phyloP scores from a whole-genome alignment of 140 eudicot genomes.

The Oenanthe javanica region DNA sequence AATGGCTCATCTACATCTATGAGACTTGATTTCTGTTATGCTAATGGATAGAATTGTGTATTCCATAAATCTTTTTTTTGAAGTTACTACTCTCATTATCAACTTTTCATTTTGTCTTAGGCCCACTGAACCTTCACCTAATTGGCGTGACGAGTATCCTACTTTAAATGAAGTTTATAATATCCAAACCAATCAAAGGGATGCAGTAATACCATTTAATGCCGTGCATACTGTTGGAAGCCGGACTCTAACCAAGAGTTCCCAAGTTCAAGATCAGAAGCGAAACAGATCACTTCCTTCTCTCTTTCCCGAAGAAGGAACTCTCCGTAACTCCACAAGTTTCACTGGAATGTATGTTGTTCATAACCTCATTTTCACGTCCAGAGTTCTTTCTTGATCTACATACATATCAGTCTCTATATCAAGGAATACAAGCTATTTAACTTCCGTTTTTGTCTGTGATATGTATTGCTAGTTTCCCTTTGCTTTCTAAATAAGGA shows the following conservation, averaged over 20 bases:
- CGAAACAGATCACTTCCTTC: not conserved
- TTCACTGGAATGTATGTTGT: slow-evolving; percentile 1
- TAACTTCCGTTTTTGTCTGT: not conserved
- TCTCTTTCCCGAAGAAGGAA: slow-evolving; percentile 10
- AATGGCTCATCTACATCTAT: not conserved
- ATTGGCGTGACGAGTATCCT: slow-evolving; percentile 3
- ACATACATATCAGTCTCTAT: not conserved
- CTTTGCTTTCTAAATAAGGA: not conserved
- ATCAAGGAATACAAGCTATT: not conserved
- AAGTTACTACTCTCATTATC: not conserved
- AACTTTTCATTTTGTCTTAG: not conserved
- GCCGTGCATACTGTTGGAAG: not conserved
- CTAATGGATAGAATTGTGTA: not conserved
- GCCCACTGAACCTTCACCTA: slow-evolving; percentile 2
- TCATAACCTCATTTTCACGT: not conserved
- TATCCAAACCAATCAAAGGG: slow-evolving; percentile 10
- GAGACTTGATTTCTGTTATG: not conserved
- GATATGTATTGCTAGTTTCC: too few relatives aligned
- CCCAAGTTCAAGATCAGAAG: slow-evolving; percentile 7
- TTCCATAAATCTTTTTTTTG: not conserved
- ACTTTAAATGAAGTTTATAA: slow-evolving; percentile 5
- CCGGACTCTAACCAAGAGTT: not conserved
- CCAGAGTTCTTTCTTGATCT: not conserved
- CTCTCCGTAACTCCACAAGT: not conserved
- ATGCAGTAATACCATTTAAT: not conserved